phyloP scores from a whole-genome alignment of 2,329 filamentous ascomycete species.

The Colletotrichum filicis region DNA sequence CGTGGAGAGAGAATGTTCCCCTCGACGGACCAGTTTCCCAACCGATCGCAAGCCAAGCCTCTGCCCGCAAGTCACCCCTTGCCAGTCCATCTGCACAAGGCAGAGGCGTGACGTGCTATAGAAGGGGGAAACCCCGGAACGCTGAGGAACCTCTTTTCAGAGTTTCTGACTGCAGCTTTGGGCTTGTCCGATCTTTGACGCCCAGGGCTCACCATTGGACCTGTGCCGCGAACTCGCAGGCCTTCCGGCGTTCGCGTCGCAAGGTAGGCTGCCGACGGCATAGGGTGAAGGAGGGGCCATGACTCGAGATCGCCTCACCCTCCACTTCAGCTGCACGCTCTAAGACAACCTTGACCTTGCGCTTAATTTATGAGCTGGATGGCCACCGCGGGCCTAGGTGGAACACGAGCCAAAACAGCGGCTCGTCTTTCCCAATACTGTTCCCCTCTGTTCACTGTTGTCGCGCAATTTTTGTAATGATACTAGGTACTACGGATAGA shows the following conservation, averaged over 20 bases:
- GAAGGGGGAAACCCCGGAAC: neutral
- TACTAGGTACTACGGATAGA: neutral
- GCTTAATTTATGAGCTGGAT: slow-evolving; percentile 1
- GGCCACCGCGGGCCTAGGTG: neutral
- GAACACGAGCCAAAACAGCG: slow-evolving; percentile 6
- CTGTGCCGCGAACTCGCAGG: neutral
- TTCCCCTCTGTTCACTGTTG: neutral
- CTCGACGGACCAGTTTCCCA: slow-evolving; percentile 16
- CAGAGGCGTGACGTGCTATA: neutral
- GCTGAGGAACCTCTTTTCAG: neutral
- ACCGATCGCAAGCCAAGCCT: slow-evolving; percentile 5
- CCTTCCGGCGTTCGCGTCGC: neutral
- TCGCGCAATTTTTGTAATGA: slow-evolving; percentile 7
- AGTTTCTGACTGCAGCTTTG: slow-evolving; percentile 4
- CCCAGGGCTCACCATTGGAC: neutral
- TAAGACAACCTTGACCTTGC: slow-evolving; percentile 24
- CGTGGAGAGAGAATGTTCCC: neutral
- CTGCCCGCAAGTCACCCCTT: neutral
- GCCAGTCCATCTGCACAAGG: neutral
- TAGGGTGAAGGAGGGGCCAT: neutral
- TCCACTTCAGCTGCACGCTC: neutral
- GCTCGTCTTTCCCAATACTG: neutral
- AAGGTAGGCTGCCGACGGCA: neutral
- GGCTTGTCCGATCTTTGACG: slow-evolving; percentile 2
- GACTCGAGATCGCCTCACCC: slow-evolving; percentile 23